These are phyloP conservation scores for Floccularia luteovirens DNA, from an alignment of 768 basidiomycete genomes.

Conservation along the genomic window DNA sequence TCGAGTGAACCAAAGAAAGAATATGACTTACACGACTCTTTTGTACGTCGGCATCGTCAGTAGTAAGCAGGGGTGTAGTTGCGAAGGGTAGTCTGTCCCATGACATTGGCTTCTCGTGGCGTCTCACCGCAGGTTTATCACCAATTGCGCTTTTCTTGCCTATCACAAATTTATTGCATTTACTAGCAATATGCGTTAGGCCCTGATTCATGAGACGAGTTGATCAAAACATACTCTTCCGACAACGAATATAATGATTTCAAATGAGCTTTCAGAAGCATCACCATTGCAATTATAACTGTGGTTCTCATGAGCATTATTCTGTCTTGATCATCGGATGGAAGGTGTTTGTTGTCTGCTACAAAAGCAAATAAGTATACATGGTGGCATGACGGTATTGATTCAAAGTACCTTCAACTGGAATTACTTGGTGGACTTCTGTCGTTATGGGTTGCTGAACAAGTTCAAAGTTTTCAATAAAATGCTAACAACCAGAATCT, in stretches of 20 bases:
- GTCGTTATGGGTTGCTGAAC: not conserved
- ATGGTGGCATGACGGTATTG: no score
- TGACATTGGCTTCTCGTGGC: slow-evolving; percentile 52
- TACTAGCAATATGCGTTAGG: slow-evolving; percentile 39
- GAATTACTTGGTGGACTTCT: not conserved
- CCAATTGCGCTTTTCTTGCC: slow-evolving; percentile 89
- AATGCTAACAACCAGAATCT: not conserved
- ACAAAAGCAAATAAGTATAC: not conserved
- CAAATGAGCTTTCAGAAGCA: slow-evolving; percentile 82
- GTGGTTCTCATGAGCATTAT: slow-evolving; percentile 52
- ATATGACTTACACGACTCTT: slow-evolving; percentile 47
- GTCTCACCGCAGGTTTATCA: slow-evolving; percentile 69
- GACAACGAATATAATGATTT: slow-evolving; percentile 79
- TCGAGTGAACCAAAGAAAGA: not conserved
- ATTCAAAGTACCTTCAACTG: no score
- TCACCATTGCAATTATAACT: slow-evolving; percentile 74
- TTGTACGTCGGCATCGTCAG: slow-evolving; percentile 55
- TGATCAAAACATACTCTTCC: slow-evolving; percentile 69
- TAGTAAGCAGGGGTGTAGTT: slow-evolving; percentile 46
- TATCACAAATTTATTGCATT: slow-evolving; percentile 81
- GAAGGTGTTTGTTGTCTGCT: not conserved
- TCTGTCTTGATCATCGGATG: slow-evolving; percentile 8
- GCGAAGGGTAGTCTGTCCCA: slow-evolving; percentile 76
- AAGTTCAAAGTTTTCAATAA: not conserved
- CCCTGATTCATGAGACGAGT: not conserved